These are phyloP conservation scores for Exserohilum turcica DNA, from an alignment of 2,329 filamentous ascomycete species.

Conservation along the genomic window DNA sequence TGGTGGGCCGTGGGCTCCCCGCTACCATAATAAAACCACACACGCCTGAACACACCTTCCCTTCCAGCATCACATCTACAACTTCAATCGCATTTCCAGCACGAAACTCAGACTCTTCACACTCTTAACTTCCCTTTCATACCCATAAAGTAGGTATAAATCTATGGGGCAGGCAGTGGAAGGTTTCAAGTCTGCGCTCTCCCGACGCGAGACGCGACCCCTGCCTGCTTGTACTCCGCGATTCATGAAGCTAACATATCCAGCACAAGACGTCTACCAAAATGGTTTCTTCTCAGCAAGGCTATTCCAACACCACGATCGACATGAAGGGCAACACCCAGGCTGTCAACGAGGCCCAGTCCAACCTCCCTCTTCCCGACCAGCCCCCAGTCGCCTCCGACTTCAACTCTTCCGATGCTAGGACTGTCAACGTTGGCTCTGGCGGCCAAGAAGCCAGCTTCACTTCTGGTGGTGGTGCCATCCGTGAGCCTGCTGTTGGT, in stretches of 20 bases:
- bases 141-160: conserved; percentile 16
- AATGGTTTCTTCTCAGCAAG: conserved; percentile 37
- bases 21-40: conserved; percentile 20
- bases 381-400: conserved; percentile 77
- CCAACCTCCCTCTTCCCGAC: conserved; percentile 79
- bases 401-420: conserved; percentile 73
- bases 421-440: conserved; percentile 72
- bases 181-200: neutral
- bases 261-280: conserved; percentile 13
- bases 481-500: conserved; percentile 58
- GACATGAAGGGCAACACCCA: conserved; percentile 46
- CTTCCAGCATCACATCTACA: conserved; percentile 6
- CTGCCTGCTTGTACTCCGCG: neutral
- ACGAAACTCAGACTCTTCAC: neutral
- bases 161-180: neutral
- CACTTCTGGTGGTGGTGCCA: conserved; percentile 50
- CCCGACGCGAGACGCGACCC: neutral
- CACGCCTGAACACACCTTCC: conserved; percentile 2
- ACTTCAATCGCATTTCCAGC: conserved; percentile 5
- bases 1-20: conserved; percentile 14
- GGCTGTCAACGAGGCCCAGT: conserved; percentile 69
- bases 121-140: conserved; percentile 1
- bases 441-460: conserved; percentile 59
- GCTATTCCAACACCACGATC: conserved; percentile 23
- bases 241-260: neutral